Base-by-base conservation (phyloP, 164 flowering plant species). In the Berberis thunbergii region DNA sequence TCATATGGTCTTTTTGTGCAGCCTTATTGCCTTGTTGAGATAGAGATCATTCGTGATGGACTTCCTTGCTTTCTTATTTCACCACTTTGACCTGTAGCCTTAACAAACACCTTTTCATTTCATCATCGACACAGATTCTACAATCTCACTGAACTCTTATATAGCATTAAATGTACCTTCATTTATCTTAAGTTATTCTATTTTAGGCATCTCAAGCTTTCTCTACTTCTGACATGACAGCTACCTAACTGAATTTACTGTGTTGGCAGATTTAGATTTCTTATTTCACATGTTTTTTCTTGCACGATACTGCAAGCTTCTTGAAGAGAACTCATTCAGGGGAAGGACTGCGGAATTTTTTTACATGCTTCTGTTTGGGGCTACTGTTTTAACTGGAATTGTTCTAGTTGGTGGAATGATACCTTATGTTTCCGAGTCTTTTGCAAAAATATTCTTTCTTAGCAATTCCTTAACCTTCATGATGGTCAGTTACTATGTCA, bases 351-450 rank as follows among this genome's bases (percentile, higher is more conserved):
- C 99, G 41, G 99, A 95, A 77, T 95, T 95, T 84, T 88, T 95
- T 76, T 95, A 89, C 75, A 95, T 95, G 99, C 91, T 95, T 38
- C 78, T 95, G 64, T 95, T 95, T 82, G 99, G 99, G n/a, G 99
- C 97, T 46, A 75, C 91, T 60, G 87, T 89, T 48, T 80, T 95
- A 58, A 95, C 97, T 50, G 90, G 86, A 44, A 89, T 84, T 70
- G 97, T 95, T 68, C 85, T 95, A 65, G 46, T 95, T 72, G 97
- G 99, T 55, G 97, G 97, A 48, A 91, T 84, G 93, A 84, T 95
- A 70, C 97, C 99, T 58, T 86, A 79, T 67, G 78, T 91, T 43
- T 91, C 97, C 11, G 97, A 75, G 66, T 85, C 97, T 49, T 89
- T 95, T 69, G 97, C 99, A 11, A 89, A 76, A 69, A 87, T 95